Evolutionary conservation across 2,329 filamentous ascomycete species (phyloP).

Genomic region (Alternaria conjuncta): DNA sequence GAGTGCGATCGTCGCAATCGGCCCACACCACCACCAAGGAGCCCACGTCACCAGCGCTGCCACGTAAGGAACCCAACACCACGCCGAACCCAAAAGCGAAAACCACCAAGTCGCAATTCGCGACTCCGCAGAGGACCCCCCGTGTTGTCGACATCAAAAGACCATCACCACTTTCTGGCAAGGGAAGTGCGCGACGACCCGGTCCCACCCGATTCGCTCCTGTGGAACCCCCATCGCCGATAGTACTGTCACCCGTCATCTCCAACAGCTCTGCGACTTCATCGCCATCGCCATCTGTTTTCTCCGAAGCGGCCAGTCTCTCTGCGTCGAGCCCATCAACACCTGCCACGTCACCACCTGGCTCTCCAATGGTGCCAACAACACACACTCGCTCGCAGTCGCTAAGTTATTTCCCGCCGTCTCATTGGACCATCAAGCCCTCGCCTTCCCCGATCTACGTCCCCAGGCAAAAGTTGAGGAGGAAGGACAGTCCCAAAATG

Average conservation of each 20-base stretch:
- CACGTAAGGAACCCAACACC: background rate
- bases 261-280: conserved; percentile 12
- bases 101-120: background rate
- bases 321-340: conserved; percentile 19
- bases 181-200: conserved; percentile 6
- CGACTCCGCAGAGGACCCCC: background rate
- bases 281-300: conserved; percentile 22
- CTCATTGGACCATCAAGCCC: conserved; percentile 13
- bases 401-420: conserved; percentile 14
- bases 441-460: conserved; percentile 16
- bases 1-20: conserved; percentile 22
- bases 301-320: conserved; percentile 20
- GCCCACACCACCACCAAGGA: conserved; percentile 1
- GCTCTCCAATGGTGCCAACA: conserved; percentile 14
- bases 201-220: conserved; percentile 8
- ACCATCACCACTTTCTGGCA: conserved; percentile 11
- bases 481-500: conserved; percentile 31
- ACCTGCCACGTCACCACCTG: conserved; percentile 24
- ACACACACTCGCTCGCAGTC: conserved; percentile 15
- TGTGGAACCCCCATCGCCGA: conserved; percentile 13
- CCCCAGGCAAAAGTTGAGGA: conserved; percentile 19
- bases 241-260: conserved; percentile 14
- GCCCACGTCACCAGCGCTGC: conserved; percentile 6
- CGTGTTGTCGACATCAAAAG: conserved; percentile 3
- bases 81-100: background rate